Base-by-base conservation (phyloP, 352 stramenopile genomes). In the Globisporangium splendens region DNA sequence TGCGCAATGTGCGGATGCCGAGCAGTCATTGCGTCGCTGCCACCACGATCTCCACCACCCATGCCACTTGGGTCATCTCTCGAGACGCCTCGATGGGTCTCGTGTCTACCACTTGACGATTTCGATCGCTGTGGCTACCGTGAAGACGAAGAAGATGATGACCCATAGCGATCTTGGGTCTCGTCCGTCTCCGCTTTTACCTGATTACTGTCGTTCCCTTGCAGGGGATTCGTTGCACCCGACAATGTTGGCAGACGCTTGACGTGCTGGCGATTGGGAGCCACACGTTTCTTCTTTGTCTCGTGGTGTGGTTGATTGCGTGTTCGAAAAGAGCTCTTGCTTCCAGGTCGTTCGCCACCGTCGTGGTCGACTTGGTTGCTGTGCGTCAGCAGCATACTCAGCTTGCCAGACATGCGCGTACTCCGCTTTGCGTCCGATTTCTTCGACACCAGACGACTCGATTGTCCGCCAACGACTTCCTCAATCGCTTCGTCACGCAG, bases 401-500 rank as follows among this genome's bases (percentile, higher is more conserved):
- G 56, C 41, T 63, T 63, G 3, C 22, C 56, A 2, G 56, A 46
- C 47, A 57, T 56, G 8, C 56, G 48, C 28, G 28, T 35, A 14
- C 24, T 31, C 14, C 39, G 48, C 14, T n/a, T 44, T 12, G 11
- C 39, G 39, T 14, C 20, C 24, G 28, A 6, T 24, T 8, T 52
- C 53, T 15, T 44, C 39, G 39, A 1, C 13, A 44, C 39, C 1
- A 12, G 15, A 24, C 28, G 28, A 33, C 22, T 38, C 17, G 43
- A 18, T 4, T 64, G 59, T 8, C 57, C 51, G 13, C 59, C 64
- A 0, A 89, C 47, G 8, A 90, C 69, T 51, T 90, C 78, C 31
- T 62, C 50, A 50, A 89, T 75, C 0, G 80, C 79, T 50, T 90
- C 75, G 33, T 88, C 76, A 7, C 80, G 75, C 46, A 93, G 59